phyloP scores from a whole-genome alignment of 1,139 yeast species.

The Pneumocystis sp. region DNA sequence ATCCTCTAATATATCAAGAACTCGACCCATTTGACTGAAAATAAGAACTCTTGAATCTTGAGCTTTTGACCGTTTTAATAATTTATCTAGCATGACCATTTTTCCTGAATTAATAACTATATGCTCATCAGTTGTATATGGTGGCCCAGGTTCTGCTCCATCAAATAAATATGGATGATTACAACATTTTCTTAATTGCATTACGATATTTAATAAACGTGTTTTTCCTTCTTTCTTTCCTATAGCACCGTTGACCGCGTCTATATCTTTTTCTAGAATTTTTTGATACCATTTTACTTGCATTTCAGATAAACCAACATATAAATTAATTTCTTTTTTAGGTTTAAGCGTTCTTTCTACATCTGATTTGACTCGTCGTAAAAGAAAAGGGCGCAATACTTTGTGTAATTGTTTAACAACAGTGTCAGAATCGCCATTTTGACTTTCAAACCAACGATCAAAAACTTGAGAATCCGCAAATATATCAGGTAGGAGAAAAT shows the following conservation, averaged over 20 bases:
- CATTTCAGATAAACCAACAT: conserved; percentile 91
- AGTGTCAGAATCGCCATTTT: conserved; percentile 37
- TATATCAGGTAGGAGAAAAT: conserved; percentile 83
- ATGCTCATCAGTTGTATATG: conserved; percentile 92
- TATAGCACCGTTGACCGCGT: conserved; percentile 85
- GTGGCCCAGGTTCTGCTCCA: conserved; percentile 99
- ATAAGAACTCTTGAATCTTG: conserved; percentile 84
- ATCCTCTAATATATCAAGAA: conserved; percentile 83
- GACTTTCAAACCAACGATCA: conserved; percentile 69
- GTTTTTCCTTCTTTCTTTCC: conserved; percentile 87
- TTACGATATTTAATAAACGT: conserved; percentile 74
- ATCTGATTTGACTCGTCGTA: conserved; percentile 81
- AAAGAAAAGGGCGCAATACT: conserved; percentile 72
- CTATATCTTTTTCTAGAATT: conserved; percentile 79
- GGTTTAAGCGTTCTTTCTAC: conserved; percentile 86
- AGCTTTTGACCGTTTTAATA: conserved; percentile 52
- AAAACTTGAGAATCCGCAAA: conserved; percentile 81
- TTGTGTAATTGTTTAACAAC: conserved; percentile 80
- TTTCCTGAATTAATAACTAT: conserved; percentile 76
- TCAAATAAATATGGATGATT: conserved; percentile 94
- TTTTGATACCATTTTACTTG: conserved; percentile 83
- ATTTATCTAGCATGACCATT: conserved; percentile 74
- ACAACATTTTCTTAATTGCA: conserved; percentile 94
- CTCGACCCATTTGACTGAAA: conserved; percentile 88
- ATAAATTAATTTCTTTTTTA: conserved; percentile 70